Conservation (phyloP, 176 grass and related monocot species). For the Pontederia crassipes region DNA sequence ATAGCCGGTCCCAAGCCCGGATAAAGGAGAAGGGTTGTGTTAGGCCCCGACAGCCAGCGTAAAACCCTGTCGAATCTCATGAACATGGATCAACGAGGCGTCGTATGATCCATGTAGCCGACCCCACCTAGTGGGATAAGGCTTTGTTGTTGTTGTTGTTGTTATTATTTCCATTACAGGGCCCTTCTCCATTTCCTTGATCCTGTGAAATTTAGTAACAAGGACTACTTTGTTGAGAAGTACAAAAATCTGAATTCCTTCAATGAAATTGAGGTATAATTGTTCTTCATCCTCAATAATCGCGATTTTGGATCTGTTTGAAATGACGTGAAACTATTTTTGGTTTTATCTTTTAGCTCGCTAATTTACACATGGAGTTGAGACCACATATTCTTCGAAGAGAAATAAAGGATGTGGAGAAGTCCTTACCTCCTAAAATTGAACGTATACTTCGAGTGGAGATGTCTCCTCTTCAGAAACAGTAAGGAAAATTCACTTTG, state of each 20-base stretch:
- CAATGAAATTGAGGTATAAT: slow-evolving; percentile 73
- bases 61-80: too few species aligned
- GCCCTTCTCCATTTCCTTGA: slow-evolving; percentile 99
- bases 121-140: too few species aligned
- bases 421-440: slow-evolving; percentile 98
- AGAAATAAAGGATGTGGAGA: slow-evolving; percentile 98
- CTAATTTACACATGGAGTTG: slow-evolving; percentile 94
- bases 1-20: too few species aligned
- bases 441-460: slow-evolving; percentile 90
- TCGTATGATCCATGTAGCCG: too few species aligned
- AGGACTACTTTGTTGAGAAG: slow-evolving; percentile 96
- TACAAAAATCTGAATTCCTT: slow-evolving; percentile 98
- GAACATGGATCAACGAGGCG: too few species aligned
- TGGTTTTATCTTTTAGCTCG: slow-evolving; percentile 50
- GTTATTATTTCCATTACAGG: slow-evolving; percentile 28
- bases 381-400: slow-evolving; percentile 90
- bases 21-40: too few species aligned
- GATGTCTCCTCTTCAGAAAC: slow-evolving; percentile 98
- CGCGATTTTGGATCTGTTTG: neutral
- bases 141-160: too few species aligned
- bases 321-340: slow-evolving; percentile 17
- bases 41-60: too few species aligned
- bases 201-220: slow-evolving; percentile 74
- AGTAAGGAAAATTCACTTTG: slow-evolving; percentile 37
- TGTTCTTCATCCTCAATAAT: neutral